phyloP scores from a whole-genome alignment of 1,284 basidiomycete species.

The Psilocybe mexicana region DNA sequence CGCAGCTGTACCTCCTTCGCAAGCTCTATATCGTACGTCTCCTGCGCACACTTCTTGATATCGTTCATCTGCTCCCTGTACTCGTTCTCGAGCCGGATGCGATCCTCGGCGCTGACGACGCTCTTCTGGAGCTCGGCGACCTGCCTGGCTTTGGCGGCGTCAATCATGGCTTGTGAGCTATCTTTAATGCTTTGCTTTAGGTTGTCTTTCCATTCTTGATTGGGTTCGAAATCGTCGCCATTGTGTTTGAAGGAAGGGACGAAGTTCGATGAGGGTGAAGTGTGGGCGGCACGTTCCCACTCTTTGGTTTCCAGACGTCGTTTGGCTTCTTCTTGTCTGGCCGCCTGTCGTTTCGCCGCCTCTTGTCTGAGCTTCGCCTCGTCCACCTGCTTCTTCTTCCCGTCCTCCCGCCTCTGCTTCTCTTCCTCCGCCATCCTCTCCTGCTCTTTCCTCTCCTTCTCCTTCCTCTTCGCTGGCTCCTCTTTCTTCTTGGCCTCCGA shows the following conservation, averaged over 20 bases:
- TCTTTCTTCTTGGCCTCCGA: conserved; percentile 20
- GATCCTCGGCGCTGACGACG: conserved; percentile 24
- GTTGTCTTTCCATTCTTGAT: conserved; percentile 51
- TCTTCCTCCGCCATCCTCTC: conserved; percentile 11
- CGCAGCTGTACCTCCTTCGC: conserved; percentile 44
- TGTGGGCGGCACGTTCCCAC: too few species aligned
- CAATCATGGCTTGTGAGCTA: conserved; percentile 37
- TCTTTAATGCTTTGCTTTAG: conserved; percentile 26
- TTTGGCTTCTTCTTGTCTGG: neutral
- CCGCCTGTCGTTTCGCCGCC: conserved; percentile 7
- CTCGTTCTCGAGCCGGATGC: conserved; percentile 36
- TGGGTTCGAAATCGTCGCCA: conserved; percentile 47
- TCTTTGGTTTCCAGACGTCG: conserved; percentile 14
- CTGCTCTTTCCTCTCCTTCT: conserved; percentile 4
- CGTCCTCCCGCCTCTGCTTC: conserved; percentile 6
- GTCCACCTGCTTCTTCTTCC: conserved; percentile 7
- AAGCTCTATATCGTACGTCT: conserved; percentile 42
- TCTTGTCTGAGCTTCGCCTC: conserved; percentile 7
- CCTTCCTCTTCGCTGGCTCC: conserved; percentile 5
- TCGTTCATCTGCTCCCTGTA: conserved; percentile 40
- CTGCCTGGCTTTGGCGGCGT: conserved; percentile 33
- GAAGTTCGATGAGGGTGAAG: conserved; percentile 17
- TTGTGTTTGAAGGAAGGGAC: conserved; percentile 19
- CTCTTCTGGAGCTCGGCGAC: conserved; percentile 31
- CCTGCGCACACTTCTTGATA: conserved; percentile 40